Conservation (phyloP, 352 stramenopile genomes). For the Hyaloperonospora brassicae region DNA sequence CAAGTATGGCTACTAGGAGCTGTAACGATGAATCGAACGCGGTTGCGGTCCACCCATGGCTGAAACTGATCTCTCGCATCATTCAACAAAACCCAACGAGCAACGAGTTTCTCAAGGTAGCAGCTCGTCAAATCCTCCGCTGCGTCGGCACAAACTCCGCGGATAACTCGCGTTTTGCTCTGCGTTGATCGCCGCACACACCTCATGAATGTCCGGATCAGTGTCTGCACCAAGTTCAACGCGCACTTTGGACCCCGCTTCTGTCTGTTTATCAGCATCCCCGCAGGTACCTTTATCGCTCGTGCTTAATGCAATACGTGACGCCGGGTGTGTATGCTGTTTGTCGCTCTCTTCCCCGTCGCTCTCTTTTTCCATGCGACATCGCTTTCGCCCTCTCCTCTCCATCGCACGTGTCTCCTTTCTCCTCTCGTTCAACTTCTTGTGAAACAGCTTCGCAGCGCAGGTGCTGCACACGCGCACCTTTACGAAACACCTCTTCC, state of each 20-base stretch:
- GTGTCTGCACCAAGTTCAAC: background rate
- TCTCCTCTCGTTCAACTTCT: conserved; percentile 35
- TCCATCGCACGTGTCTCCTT: conserved; percentile 9
- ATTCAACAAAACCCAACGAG: background rate
- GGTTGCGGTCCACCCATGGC: too few species aligned
- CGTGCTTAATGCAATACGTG: background rate
- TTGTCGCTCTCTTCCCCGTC: conserved; percentile 9
- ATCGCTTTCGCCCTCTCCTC: conserved; percentile 12
- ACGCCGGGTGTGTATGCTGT: conserved; percentile 5
- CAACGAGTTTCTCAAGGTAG: conserved; percentile 9
- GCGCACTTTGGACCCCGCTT: background rate
- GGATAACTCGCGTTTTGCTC: conserved; percentile 16
- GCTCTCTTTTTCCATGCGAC: conserved; percentile 6
- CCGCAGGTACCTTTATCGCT: background rate
- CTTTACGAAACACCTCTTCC: conserved; percentile 74
- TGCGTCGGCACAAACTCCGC: background rate
- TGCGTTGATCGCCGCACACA: conserved; percentile 33
- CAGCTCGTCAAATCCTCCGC: conserved; percentile 12
- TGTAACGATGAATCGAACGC: too few species aligned
- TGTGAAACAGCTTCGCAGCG: conserved; percentile 62
- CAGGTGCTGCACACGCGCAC: conserved; percentile 57
- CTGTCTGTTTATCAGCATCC: background rate
- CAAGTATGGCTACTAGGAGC: conserved; percentile 68
- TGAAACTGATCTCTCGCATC: background rate
- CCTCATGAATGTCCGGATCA: conserved; percentile 19